Evolutionary conservation across 2,329 filamentous ascomycete species (phyloP).

Genomic region (Fulvia fulva): DNA sequence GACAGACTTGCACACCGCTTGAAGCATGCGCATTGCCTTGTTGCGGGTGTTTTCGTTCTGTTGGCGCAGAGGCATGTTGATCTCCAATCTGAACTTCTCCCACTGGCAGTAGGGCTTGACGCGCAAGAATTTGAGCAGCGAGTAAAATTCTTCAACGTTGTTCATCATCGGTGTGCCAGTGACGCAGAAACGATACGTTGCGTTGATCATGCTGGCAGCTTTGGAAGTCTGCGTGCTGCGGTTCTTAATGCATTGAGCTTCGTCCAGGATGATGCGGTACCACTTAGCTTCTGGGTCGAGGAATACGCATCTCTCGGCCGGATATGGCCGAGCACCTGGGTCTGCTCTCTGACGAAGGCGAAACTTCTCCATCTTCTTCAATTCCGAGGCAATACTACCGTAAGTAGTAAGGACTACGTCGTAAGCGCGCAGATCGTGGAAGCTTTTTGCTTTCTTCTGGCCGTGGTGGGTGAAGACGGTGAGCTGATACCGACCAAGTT

Average conservation of each 20-base stretch:
- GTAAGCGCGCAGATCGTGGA: constrained; percentile 58
- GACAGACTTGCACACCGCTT: constrained; percentile 71
- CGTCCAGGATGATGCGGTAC: constrained; percentile 69
- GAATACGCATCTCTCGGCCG: constrained; percentile 31
- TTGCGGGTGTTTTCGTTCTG: constrained; percentile 27
- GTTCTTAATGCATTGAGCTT: constrained; percentile 80
- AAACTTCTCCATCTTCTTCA: constrained; percentile 56
- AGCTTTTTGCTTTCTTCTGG: constrained; percentile 53
- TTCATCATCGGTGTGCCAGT: constrained; percentile 91
- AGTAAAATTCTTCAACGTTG: constrained; percentile 70
- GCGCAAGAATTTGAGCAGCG: constrained; percentile 70
- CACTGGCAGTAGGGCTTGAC: constrained; percentile 70
- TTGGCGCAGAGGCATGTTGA: constrained; percentile 51
- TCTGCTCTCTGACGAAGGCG: constrained; percentile 48
- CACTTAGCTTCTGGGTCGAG: constrained; percentile 57
- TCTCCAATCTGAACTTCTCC: constrained; percentile 58
- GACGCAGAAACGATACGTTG: constrained; percentile 67
- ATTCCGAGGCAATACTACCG: constrained; percentile 65
- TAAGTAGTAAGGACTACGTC: constrained; percentile 80
- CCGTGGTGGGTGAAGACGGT: constrained; percentile 68
- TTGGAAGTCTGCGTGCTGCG: constrained; percentile 58
- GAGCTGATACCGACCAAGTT: constrained; percentile 52
- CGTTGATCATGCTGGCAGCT: constrained; percentile 56
- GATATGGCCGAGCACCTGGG: constrained; percentile 34
- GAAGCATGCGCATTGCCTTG: constrained; percentile 66